Evolutionary conservation across 2,329 filamentous ascomycete species (phyloP).

Genomic region (Trichophyton equinum): DNA sequence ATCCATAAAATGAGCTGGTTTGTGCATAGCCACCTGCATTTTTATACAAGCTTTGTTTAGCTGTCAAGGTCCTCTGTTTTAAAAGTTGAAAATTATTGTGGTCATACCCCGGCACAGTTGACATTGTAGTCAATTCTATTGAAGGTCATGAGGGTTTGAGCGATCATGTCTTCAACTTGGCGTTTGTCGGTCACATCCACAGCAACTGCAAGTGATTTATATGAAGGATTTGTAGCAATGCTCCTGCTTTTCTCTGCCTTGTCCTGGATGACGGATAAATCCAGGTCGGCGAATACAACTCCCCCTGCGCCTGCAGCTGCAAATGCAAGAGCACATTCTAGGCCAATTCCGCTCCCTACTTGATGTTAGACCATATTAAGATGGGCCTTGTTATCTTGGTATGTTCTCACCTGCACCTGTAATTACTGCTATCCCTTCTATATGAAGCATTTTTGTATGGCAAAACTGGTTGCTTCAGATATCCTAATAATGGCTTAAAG

Average conservation of each 20-base stretch:
- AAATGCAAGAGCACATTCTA: conserved; percentile 7
- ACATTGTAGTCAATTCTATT: conserved; percentile 20
- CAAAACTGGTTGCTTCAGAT: background rate
- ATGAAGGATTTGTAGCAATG: conserved; percentile 17
- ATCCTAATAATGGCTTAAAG: no score
- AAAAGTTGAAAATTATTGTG: background rate
- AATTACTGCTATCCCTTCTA: background rate
- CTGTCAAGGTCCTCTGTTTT: no score
- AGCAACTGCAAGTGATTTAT: conserved; percentile 14
- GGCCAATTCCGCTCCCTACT: conserved; percentile 16
- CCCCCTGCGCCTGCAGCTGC: conserved; percentile 15
- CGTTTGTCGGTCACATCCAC: conserved; percentile 18
- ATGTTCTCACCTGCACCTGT: background rate
- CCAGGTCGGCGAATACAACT: conserved; percentile 19
- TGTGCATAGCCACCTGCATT: background rate
- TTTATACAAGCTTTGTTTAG: no score
- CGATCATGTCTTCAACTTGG: conserved; percentile 18
- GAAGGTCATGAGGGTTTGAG: conserved; percentile 13
- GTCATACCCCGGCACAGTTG: conserved; percentile 16
- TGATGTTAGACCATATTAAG: conserved; percentile 6
- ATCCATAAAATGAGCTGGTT: background rate
- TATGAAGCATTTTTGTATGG: background rate
- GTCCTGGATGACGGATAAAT: conserved; percentile 12
- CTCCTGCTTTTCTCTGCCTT: conserved; percentile 17
- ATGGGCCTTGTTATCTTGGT: background rate